These are phyloP conservation scores for Magnolia officinalis DNA, from an alignment of 164 flowering plant genomes.

Conservation along the genomic window DNA sequence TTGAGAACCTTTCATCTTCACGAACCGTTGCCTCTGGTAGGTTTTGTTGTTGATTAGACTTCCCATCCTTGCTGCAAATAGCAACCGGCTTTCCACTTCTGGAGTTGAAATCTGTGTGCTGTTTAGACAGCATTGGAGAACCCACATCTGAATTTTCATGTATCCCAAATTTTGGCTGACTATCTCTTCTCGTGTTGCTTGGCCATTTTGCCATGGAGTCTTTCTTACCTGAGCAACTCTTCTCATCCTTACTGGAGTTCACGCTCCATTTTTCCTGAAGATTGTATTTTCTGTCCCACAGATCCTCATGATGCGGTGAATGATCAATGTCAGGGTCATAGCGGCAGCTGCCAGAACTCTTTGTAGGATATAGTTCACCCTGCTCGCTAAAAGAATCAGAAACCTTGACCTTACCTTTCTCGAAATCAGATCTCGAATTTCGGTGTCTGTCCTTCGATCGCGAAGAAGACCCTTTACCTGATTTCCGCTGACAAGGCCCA, in stretches of 20 bases:
- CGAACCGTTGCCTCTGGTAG: constrained; percentile 12
- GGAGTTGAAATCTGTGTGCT: background rate
- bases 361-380: constrained; percentile 15
- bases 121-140: constrained; percentile 4
- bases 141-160: constrained; percentile 17
- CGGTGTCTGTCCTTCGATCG: constrained; percentile 47
- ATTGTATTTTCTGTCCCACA: constrained; percentile 32
- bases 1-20: constrained; percentile 38
- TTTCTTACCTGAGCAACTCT: constrained; percentile 34
- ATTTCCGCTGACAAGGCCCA: constrained; percentile 43
- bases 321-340: constrained; percentile 20
- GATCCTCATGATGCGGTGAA: constrained; percentile 29
- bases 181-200: constrained; percentile 37
- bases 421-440: constrained; percentile 34
- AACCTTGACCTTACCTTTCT: constrained; percentile 29
- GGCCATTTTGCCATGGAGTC: constrained; percentile 33
- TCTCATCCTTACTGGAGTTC: constrained; percentile 33
- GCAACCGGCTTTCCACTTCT: constrained; percentile 21
- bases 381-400: constrained; percentile 32
- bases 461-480: constrained; percentile 41
- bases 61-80: constrained; percentile 26
- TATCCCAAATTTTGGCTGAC: constrained; percentile 24
- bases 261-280: constrained; percentile 31
- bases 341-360: constrained; percentile 9
- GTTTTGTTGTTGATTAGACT: constrained; percentile 22